Evolutionary conservation across 2,329 filamentous ascomycete species (phyloP), one percentile per base, ranked within the genome.

Genomic region (Hypoxylon sp.): DNA sequence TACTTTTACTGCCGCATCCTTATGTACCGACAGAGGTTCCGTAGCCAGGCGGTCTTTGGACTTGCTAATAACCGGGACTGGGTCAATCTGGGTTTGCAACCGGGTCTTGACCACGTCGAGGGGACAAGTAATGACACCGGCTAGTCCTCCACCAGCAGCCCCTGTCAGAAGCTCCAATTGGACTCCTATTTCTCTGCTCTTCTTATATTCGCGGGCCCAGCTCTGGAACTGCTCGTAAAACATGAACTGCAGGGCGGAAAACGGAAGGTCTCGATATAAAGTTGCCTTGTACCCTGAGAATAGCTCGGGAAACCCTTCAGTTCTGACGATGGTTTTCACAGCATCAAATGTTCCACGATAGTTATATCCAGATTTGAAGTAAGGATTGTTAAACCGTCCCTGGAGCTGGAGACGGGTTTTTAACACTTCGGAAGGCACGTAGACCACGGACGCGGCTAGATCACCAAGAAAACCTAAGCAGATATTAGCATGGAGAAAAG

Each of bases 251-350:
- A 99, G 81, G 0, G 95, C 95, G 0, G 94, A 98, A 75, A 97
- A 99, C 1, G 95, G 95, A 20, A 99, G 84, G 73, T 99, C 95
- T 61, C 95, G 91, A 79, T 92, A 95, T 2, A 99, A 87, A 0
- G 95, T 99, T 10, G 95, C 95, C 77, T 95, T 95, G 81, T 96
- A 99, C n/a, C 95, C 95, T 71, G 97, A 91, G 77, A 97, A 99
- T 22, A 99, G 85, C 17, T 96, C 95, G 0, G 87, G 83, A 56
- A 93, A 84, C 0, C 95, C 96, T 80, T 99, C 95, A 43, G 85
- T 84, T 39, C 89, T 88, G 15, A 93, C 85, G 62, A 99, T 98
- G 0, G 93, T 97, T 70, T 90, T 88, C 13, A 90, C 88, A 2
- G 95, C 96, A 77, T 99, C 91, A 55, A 89, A 77, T 1, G 92